A percentile compares a stretch with the other conserved stretches of the same genome.
Evolutionary conservation across 768 basidiomycete genomes (phyloP).

Genomic region (Austroboletus eburneus): DNA sequence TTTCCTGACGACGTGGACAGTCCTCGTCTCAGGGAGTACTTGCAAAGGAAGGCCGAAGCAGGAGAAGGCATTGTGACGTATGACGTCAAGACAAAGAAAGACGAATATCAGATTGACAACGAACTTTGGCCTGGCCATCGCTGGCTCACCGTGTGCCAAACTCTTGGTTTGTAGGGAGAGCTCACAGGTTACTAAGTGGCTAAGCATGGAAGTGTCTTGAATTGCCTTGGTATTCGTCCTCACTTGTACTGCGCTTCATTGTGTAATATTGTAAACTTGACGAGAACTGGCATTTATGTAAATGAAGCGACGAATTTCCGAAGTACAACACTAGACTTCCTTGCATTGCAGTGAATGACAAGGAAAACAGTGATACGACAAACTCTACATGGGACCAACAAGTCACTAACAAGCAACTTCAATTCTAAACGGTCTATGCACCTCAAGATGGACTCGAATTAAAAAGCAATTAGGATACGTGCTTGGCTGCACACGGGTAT

Average conservation of each 20-base stretch:
- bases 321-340: too few relatives aligned
- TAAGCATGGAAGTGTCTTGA: not conserved
- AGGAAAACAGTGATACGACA: too few relatives aligned
- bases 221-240: not conserved
- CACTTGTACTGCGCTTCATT: not conserved
- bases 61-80: conserved; percentile 8
- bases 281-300: too few relatives aligned
- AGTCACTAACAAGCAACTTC: too few relatives aligned
- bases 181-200: not conserved
- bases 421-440: too few relatives aligned
- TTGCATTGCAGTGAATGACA: too few relatives aligned
- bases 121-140: conserved; percentile 21
- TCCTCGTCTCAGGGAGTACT: conserved; percentile 8
- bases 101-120: conserved; percentile 23
- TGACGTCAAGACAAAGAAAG: conserved; percentile 6
- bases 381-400: too few relatives aligned
- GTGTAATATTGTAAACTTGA: too few relatives aligned
- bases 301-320: too few relatives aligned
- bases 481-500: conserved; percentile 24
- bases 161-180: conserved; percentile 15
- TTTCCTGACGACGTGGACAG: conserved; percentile 10
- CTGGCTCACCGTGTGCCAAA: conserved; percentile 22
- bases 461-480: conserved; percentile 22
- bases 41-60: conserved; percentile 12
- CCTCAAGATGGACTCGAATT: conserved; percentile 19